Base-by-base conservation (phyloP, 2,329 filamentous ascomycete species). In the Penicillium sp. region DNA sequence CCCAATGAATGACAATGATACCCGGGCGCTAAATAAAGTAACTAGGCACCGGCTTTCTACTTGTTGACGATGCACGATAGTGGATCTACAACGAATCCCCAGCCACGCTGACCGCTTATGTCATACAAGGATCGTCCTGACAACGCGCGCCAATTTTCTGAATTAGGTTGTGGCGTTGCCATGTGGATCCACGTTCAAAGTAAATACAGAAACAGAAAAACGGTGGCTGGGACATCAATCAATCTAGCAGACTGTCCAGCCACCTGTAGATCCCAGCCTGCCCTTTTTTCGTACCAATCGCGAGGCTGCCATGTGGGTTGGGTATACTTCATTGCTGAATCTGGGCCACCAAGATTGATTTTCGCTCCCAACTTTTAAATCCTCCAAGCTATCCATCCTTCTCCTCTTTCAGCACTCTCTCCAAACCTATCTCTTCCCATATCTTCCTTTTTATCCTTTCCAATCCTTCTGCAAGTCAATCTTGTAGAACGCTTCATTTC, bases 231-330 rank as follows among this genome's bases (percentile, higher is more conserved):
- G 28, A 39, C 10, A n/a, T 9, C 8, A 23, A 6, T 29, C 28
- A 20, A 38, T 33, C 20, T 27, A 33, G 28, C 35, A 18, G 3
- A 23, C 25, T 25, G 31, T 56, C 59, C 59, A 61, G 58, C 59
- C 59, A 53, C 56, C 42, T 4, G 53, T 46, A 46, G 50, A 57
- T 57, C 51, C 59, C 59, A 61, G 59, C 59, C 59, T 49, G 46
- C 52, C 47, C 53, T 51, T 53, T 60, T 59, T 58, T 49, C n/a
- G 45, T 44, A 23, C 47, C 51, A 54, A 57, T 57, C 13, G 50
- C 13, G 28, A 41, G 24, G 25, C 32, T 44, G 27, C 49, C 44
- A 50, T 52, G 38, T 53, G 48, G 35, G 46, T 38, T 35, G 38
- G 24, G 9, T 48, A 45, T 47, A 50, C 50, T 45, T 50, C 49